Evolutionary conservation across 2,329 filamentous ascomycete species (phyloP).

Genomic region (Xylaria polymorpha): DNA sequence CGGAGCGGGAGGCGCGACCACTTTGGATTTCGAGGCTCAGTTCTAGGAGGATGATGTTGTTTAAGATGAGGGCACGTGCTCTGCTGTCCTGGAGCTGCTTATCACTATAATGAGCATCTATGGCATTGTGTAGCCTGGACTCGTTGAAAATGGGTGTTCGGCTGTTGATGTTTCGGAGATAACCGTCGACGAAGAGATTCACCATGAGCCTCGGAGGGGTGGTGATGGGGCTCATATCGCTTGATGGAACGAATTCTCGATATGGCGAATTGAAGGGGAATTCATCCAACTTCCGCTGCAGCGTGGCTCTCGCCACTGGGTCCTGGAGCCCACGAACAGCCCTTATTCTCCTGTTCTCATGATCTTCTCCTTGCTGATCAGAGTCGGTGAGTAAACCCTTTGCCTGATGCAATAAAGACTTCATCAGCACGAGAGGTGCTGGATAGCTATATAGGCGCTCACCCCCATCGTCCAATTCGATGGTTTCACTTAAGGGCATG

Average conservation of each 20-base stretch:
- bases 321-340: conserved; percentile 16
- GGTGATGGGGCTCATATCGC: conserved; percentile 33
- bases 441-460: conserved; percentile 41
- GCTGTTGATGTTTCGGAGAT: conserved; percentile 39
- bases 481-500: conserved; percentile 22
- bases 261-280: conserved; percentile 34
- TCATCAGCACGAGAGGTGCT: conserved; percentile 37
- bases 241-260: conserved; percentile 20
- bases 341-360: not conserved
- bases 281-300: conserved; percentile 30
- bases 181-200: conserved; percentile 38
- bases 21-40: conserved; percentile 39
- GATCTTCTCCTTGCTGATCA: not conserved
- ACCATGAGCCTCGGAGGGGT: conserved; percentile 35
- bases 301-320: conserved; percentile 15
- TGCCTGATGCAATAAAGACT: conserved; percentile 32
- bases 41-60: conserved; percentile 39
- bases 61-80: conserved; percentile 40
- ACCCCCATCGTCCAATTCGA: conserved; percentile 35
- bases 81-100: conserved; percentile 28
- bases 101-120: conserved; percentile 37
- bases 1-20: conserved; percentile 28
- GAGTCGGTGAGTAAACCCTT: conserved; percentile 12
- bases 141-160: conserved; percentile 41
- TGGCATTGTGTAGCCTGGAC: conserved; percentile 26